A percentile compares a stretch with the other conserved stretches of the same genome.
These are phyloP conservation scores for Misopates orontium DNA, from an alignment of 257 asterid genomes.

Conservation along the genomic window DNA sequence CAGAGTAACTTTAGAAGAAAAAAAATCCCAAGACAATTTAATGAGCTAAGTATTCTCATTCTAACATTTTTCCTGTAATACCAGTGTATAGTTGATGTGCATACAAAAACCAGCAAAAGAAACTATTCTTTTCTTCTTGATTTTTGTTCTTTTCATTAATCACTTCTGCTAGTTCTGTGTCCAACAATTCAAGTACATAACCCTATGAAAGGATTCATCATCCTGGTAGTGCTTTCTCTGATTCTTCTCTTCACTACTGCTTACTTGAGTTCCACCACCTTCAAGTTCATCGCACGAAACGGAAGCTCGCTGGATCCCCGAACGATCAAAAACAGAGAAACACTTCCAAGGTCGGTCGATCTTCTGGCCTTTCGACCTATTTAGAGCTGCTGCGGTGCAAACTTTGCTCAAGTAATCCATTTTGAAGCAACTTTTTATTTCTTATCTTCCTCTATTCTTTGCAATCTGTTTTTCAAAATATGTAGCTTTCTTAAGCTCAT, in stretches of 20 bases:
- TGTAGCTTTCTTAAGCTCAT: not conserved
- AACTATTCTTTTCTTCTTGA: not conserved
- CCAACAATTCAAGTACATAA: constrained; percentile 43
- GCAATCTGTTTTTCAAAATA: not conserved
- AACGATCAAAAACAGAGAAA: not conserved
- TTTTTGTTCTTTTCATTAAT: not conserved
- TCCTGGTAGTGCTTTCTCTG: constrained; percentile 3
- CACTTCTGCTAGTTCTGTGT: constrained; percentile 7
- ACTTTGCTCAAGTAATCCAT: constrained; percentile 36
- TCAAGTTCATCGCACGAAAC: not conserved
- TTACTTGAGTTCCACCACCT: not conserved
- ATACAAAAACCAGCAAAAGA: no score
- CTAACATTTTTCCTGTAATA: no score
- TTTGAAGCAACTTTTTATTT: not conserved
- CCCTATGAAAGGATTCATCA: constrained; percentile 33
- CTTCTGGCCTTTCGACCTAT: constrained; percentile 21
- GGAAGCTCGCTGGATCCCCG: not conserved
- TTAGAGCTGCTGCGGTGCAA: constrained; percentile 27
- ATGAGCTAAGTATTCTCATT: no score
- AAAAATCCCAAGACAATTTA: no score
- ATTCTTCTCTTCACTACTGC: constrained; percentile 14
- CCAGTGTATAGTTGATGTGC: no score
- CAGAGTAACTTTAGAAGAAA: no score
- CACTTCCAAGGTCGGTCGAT: constrained; percentile 10
- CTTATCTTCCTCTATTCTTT: not conserved